These are phyloP conservation scores for Diaporthe sp. DNA, from an alignment of 2,329 filamentous ascomycete genomes.

Conservation along the genomic window DNA sequence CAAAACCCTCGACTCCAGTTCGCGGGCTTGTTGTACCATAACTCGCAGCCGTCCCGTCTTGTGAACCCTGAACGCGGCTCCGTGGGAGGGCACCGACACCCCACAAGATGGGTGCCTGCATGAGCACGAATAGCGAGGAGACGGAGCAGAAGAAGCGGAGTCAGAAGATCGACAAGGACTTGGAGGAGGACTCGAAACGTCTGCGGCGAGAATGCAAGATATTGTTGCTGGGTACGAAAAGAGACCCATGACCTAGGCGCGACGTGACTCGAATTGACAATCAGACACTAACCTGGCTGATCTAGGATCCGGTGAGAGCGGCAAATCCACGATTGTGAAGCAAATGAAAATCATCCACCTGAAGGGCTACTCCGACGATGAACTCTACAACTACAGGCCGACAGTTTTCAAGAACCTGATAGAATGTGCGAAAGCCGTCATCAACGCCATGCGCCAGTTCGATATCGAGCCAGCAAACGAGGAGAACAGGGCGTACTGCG, in stretches of 20 bases:
- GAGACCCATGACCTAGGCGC: not conserved
- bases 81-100: constrained; percentile 34
- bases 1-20: constrained; percentile 27
- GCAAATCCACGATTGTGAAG: constrained; percentile 99
- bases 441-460: constrained; percentile 92
- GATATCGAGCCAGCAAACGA: constrained; percentile 82
- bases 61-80: constrained; percentile 39
- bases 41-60: constrained; percentile 16
- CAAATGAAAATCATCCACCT: constrained; percentile 99
- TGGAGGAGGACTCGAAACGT: constrained; percentile 94
- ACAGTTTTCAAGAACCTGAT: constrained; percentile 99
- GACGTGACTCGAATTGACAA: not conserved
- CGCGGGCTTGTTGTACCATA: constrained; percentile 30
- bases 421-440: constrained; percentile 94
- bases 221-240: constrained; percentile 83
- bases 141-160: constrained; percentile 95
- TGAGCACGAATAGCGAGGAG: constrained; percentile 89
- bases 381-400: constrained; percentile 92
- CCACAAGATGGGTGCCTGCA: constrained; percentile 87
- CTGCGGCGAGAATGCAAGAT: constrained; percentile 99
- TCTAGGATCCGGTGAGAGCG: constrained; percentile 95
- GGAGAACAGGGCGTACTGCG: constrained; percentile 79
- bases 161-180: constrained; percentile 91
- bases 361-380: constrained; percentile 95
- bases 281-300: constrained; percentile 15